A percentile compares a stretch with the other conserved stretches of the same genome.
phyloP scores from a whole-genome alignment of 129 eudicot genomes.

The Centella asiatica region DNA sequence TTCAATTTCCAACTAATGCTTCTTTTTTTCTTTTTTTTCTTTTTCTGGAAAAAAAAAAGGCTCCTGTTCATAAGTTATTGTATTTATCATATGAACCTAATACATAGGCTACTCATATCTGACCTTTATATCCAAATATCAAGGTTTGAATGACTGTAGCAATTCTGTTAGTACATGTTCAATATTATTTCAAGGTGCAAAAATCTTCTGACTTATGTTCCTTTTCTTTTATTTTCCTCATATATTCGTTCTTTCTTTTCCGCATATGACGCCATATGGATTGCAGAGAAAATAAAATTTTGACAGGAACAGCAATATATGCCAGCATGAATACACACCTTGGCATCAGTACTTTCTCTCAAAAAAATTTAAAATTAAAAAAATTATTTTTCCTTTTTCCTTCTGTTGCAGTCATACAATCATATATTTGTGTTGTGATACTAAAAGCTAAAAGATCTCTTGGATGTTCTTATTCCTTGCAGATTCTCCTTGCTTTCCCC shows the following conservation, averaged over 20 bases:
- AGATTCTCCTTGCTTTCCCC: conserved; percentile 10
- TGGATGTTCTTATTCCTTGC: too few species aligned
- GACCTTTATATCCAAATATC: background rate
- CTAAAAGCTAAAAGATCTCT: too few species aligned
- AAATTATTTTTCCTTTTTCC: background rate
- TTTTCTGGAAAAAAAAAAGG: too few species aligned
- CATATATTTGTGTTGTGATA: too few species aligned
- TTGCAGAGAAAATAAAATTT: conserved; percentile 93
- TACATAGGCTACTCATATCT: background rate
- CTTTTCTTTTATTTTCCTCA: too few species aligned
- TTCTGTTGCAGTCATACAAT: background rate
- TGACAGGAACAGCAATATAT: conserved; percentile 96
- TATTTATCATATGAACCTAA: background rate
- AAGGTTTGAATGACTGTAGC: background rate
- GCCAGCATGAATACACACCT: conserved; percentile 98
- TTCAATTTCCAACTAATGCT: background rate
- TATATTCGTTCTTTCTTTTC: too few species aligned
- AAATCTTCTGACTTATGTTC: background rate
- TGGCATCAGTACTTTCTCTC: conserved; percentile 74
- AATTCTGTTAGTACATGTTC: background rate
- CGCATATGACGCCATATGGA: conserved; percentile 7
- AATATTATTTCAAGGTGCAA: background rate
- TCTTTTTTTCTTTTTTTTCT: too few species aligned
- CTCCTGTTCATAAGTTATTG: too few species aligned
- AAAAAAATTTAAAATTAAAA: too few species aligned